Percentiles rank a stretch among this genome's conserved stretches.
phyloP scores from a whole-genome alignment of 768 basidiomycete species.

The Sarcodon aspratus region DNA sequence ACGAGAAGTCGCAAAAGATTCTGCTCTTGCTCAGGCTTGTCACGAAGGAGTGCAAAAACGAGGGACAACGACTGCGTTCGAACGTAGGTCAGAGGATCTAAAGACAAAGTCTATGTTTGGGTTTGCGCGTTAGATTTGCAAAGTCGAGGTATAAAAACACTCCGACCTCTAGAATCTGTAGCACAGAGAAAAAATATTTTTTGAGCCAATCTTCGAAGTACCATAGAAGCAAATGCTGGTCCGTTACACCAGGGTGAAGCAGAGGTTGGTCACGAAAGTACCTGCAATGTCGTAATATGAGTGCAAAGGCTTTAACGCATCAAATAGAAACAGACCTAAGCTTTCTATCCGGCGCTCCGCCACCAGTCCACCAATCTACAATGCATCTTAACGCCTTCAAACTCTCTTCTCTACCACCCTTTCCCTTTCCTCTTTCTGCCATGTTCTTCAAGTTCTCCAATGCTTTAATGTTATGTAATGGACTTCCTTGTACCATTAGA shows the following conservation, averaged over 20 bases:
- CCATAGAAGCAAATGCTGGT: conserved; percentile 69
- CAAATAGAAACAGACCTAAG: conserved; percentile 48
- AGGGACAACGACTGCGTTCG: conserved; percentile 75
- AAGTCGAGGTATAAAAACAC: background rate
- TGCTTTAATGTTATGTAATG: conserved; percentile 75
- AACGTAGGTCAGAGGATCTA: conserved; percentile 82
- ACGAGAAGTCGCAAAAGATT: conserved; percentile 87
- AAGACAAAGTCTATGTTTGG: conserved; percentile 50
- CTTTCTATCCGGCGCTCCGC: conserved; percentile 81
- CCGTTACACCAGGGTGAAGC: conserved; percentile 47
- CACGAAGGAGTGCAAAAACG: conserved; percentile 68
- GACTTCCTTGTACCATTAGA: conserved; percentile 78
- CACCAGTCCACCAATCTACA: conserved; percentile 96
- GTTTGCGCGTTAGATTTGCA: background rate
- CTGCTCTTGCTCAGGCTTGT: conserved; percentile 95
- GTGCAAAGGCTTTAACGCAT: background rate
- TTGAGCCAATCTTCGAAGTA: conserved; percentile 98
- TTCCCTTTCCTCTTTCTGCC: conserved; percentile 69
- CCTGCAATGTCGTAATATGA: conserved; percentile 26
- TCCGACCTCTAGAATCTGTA: conserved; percentile 81
- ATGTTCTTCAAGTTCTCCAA: conserved; percentile 65
- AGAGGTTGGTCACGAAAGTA: conserved; percentile 88
- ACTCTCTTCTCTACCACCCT: conserved; percentile 88
- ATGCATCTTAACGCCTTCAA: conserved; percentile 84
- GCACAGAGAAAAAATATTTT: conserved; percentile 87